Evolutionary conservation across 768 basidiomycete species (phyloP), one percentile per base, ranked within the genome.

Genomic region (Suillus hirtellus): DNA sequence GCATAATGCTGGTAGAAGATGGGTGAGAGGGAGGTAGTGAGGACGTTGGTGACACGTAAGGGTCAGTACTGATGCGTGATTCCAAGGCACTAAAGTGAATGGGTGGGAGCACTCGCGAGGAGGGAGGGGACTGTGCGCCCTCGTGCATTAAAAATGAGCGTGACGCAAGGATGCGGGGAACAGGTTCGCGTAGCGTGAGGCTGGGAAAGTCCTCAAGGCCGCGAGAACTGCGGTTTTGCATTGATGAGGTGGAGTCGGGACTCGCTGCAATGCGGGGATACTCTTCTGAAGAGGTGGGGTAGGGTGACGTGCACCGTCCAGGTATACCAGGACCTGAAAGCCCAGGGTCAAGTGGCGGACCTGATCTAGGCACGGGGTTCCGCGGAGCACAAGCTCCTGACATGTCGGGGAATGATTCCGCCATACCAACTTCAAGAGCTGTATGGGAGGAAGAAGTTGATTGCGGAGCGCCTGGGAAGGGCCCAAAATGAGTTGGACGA

Each of bases 401-500:
- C 1, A 63, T 15, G 15, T 73, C 71, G 34, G 63, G 54, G 24
- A 50, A 4, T 14, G 38, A 49, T 0, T 61, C 24, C 1, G 65
- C 35, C 49, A 6, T 70, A 47, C 19, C 19, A 34, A 53, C 17
- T 34, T 53, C 31, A 53, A 31, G 68, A 63, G 63, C 63, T 3
- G 68, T 61, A 43, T 69, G 60, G 24, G 70, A 58, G 31, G 73
- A 69, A 44, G 72, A 65, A 47, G 76, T 67, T 44, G 76, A 67
- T 58, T 78, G 73, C 31, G 79, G 78, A 43, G 74, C 76, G 68
- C 78, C 82, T 47, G 84, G 82, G 67, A 86, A 90, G 19, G 87
- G 80, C 37, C 85, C 86, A 70, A 85, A 89, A 69, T 89, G 88
- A 19, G 84, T 84, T 4, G 84, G 84, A 49, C 80, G 84, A 63